phyloP scores from a whole-genome alignment of 768 basidiomycete species.

The Naganishia antarctica region DNA sequence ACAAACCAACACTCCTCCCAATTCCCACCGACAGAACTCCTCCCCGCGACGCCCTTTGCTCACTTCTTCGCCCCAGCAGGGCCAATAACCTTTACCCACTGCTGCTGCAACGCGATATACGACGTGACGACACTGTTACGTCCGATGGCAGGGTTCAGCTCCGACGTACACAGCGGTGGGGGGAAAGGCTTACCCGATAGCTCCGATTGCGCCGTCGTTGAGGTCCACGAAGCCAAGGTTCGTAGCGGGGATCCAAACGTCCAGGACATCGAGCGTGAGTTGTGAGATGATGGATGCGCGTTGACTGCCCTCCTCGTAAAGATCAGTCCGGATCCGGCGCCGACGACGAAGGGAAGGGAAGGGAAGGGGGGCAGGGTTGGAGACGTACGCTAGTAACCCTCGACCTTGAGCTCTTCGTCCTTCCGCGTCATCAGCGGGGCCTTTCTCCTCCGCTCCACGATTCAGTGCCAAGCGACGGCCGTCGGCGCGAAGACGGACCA shows the following conservation, averaged over 20 bases:
- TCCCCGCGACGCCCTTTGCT: too few relatives aligned
- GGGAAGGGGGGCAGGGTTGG: too few relatives aligned
- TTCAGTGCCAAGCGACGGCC: conserved; percentile 34
- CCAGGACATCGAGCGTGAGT: conserved; percentile 75
- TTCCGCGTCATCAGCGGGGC: conserved; percentile 58
- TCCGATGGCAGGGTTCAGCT: not conserved
- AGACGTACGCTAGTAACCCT: conserved; percentile 52
- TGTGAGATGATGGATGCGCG: conserved; percentile 68
- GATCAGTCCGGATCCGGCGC: not conserved
- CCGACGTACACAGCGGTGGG: not conserved
- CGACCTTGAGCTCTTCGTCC: conserved; percentile 64
- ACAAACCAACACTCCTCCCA: too few relatives aligned
- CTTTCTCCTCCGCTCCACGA: conserved; percentile 32
- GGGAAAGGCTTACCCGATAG: conserved; percentile 63
- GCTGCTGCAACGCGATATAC: conserved; percentile 45
- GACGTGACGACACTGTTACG: conserved; percentile 39
- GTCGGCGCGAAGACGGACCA: conserved; percentile 43
- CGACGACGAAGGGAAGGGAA: not conserved
- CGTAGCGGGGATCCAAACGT: conserved; percentile 84
- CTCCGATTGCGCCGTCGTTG: conserved; percentile 79
- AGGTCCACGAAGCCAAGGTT: conserved; percentile 68
- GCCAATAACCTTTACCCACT: conserved; percentile 42
- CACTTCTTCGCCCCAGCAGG: conserved; percentile 12
- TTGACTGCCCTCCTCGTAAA: conserved; percentile 46
- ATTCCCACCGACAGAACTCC: too few relatives aligned